Base-by-base conservation (phyloP, 257 asterid species). In the Prunella vulgaris region DNA sequence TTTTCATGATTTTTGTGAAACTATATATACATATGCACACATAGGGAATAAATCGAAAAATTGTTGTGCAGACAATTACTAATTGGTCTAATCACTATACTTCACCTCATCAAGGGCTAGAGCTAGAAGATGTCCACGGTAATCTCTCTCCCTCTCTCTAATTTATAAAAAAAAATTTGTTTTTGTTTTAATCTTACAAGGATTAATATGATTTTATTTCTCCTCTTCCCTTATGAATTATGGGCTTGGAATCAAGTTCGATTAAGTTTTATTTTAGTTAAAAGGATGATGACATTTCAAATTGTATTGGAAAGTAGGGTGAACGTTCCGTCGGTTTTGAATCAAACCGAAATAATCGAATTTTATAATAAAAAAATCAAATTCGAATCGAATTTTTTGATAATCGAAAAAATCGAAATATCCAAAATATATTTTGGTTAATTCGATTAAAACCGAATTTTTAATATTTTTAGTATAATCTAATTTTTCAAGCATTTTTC, bases 41-140 rank as follows among this genome's bases (percentile, higher is more conserved):
- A 12, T 8, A 44, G 8, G 20, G 40, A 14, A 44, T 12, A 46
- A 51, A 13, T 30, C 58, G 15, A 59, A 42, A 21, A 17, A 8
- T 28, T 54, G 15, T 17, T 17, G 33, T n/a, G 17, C 30, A 1
- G 15, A 54, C 10, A 17, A 25, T 27, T n/a, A n/a, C n/a, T n/a
- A n/a, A n/a, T 51, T 25, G n/a, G 14, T 38, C 10, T 22, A 35
- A 7, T 30, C 24, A 15, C 8, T 14, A 17, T 35, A 28, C 64
- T 30, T 53, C 37, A 75, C 18, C 28, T 75, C 51, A 32, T 64
- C 66, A 22, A 30, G 3, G n/a, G n/a, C n/a, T n/a, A n/a, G n/a
- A n/a, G 9, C 69, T 28, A 30, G 8, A 62, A 60, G 3, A 80
- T 72, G 84, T 35, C 42, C 3, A 72, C 81, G 79, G 80, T 76